A percentile compares a stretch with the other conserved stretches of the same genome.
These are phyloP conservation scores for Stromatinia cepivora DNA, from an alignment of 2,329 filamentous ascomycete genomes.

Conservation along the genomic window DNA sequence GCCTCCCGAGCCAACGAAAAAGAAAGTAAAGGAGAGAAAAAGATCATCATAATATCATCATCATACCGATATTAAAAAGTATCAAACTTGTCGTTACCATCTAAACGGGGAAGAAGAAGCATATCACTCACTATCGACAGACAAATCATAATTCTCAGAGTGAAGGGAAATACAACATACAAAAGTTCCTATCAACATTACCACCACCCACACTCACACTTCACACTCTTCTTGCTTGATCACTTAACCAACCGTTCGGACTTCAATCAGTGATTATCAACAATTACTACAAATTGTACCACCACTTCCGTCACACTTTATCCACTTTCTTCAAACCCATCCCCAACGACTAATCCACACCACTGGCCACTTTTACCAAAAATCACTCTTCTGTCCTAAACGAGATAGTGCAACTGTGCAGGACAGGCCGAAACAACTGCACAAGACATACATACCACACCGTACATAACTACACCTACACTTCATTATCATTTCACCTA, in stretches of 20 bases:
- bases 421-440: not conserved
- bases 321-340: not conserved
- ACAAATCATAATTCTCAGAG: no score
- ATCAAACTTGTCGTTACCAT: not conserved
- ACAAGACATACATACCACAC: not conserved
- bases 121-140: no score
- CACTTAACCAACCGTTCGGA: not conserved
- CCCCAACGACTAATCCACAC: not conserved
- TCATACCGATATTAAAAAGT: not conserved
- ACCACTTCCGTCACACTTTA: conserved; percentile 10
- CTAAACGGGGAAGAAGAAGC: not conserved
- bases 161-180: no score
- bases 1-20: not conserved
- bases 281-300: not conserved
- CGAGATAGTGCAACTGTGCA: not conserved
- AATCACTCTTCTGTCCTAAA: not conserved
- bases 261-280: not conserved
- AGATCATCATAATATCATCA: conserved; percentile 1
- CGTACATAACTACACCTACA: not conserved
- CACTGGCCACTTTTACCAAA: not conserved
- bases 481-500: no score
- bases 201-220: no score
- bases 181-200: no score
- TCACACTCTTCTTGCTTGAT: not conserved
- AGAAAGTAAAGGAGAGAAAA: not conserved